These are phyloP conservation scores for Amphirosellinia nigrospora DNA, from an alignment of 495 filamentous ascomycete genomes.

Conservation along the genomic window DNA sequence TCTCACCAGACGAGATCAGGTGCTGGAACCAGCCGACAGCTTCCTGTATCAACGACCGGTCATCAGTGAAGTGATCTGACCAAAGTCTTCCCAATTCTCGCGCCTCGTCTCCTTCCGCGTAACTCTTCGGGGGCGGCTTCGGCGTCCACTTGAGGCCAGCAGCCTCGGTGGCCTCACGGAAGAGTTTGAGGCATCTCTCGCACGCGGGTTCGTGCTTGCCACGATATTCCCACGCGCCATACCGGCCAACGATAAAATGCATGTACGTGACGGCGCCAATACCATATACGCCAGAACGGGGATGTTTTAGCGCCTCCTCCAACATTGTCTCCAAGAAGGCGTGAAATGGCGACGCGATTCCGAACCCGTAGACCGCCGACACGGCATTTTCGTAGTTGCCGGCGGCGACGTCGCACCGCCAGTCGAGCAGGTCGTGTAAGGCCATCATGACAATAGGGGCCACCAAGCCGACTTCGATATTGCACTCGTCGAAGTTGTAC, in stretches of 20 bases:
- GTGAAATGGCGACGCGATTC: slow-evolving; percentile 19
- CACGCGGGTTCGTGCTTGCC: slow-evolving; percentile 8
- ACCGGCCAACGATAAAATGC: slow-evolving; percentile 10
- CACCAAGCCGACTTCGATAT: slow-evolving; percentile 16
- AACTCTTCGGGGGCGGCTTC: slow-evolving; percentile 16
- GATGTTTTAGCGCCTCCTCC: slow-evolving; percentile 5
- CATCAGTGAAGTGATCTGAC: slow-evolving; percentile 17
- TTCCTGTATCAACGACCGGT: slow-evolving; percentile 8
- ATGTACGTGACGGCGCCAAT: slow-evolving; percentile 3
- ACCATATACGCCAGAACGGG: slow-evolving; percentile 16
- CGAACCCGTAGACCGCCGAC: slow-evolving; percentile 16
- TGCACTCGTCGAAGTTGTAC: slow-evolving; percentile 17
- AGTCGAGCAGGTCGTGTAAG: slow-evolving; percentile 16
- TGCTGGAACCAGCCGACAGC: slow-evolving; percentile 16
- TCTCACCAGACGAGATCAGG: slow-evolving; percentile 8
- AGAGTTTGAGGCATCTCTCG: slow-evolving; percentile 2
- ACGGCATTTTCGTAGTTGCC: slow-evolving; percentile 19
- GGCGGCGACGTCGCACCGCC: slow-evolving; percentile 19
- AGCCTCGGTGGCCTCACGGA: slow-evolving; percentile 29
- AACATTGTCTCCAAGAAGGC: slow-evolving; percentile 16
- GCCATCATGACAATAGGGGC: slow-evolving; percentile 18
- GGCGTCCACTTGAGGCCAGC: slow-evolving; percentile 28
- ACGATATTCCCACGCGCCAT: slow-evolving; percentile 18
- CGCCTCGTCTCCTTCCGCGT: slow-evolving; percentile 6
- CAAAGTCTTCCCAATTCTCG: slow-evolving; percentile 16